Conservation (phyloP, 169 alveolate genomes). For the Plasmodium inui region DNA sequence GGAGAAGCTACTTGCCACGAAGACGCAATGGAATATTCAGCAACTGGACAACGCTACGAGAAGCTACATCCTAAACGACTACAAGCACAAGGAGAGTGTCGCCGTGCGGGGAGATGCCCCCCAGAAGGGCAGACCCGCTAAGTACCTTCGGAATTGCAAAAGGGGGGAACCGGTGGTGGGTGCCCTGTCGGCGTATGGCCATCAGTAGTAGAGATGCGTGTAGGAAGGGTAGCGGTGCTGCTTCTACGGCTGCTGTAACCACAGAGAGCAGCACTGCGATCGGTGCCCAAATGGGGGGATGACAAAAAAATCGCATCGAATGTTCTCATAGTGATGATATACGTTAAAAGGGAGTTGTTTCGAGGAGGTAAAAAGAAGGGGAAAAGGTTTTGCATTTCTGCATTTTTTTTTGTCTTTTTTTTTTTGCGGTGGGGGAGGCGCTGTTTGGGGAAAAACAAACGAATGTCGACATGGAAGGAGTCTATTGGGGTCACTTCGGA, state of each 20-base stretch:
- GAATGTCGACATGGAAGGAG: neutral
- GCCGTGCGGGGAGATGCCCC: neutral
- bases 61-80: constrained; percentile 37
- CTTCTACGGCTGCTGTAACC: too few relatives aligned
- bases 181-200: constrained; percentile 13
- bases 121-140: constrained; percentile 16
- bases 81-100: constrained; percentile 38
- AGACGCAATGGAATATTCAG: neutral
- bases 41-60: neutral
- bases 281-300: too few relatives aligned
- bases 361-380: neutral
- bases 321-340: neutral
- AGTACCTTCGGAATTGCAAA: constrained; percentile 19
- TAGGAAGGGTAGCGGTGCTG: neutral
- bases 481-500: too few relatives aligned
- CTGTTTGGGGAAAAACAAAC: neutral
- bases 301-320: neutral
- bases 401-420: too few relatives aligned
- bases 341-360: neutral
- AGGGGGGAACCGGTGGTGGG: constrained; percentile 13
- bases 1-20: neutral
- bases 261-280: too few relatives aligned
- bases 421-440: neutral
- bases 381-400: neutral
- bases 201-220: neutral